Evolutionary conservation across 345 rosid species (phyloP).

Genomic region (Carallia brachiata): DNA sequence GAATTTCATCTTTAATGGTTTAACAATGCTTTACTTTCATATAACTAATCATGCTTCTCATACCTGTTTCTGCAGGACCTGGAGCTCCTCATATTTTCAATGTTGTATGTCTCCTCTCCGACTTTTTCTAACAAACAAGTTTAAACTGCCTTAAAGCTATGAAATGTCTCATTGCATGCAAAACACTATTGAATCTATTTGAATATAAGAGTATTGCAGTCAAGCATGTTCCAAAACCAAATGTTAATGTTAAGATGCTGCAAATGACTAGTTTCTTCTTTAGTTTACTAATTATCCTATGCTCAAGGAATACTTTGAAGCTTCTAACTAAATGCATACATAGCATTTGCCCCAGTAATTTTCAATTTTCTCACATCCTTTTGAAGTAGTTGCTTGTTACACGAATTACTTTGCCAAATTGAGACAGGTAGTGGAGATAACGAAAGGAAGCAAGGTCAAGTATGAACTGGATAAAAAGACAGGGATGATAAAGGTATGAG

Average conservation of each 20-base stretch:
- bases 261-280: not conserved
- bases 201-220: not conserved
- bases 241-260: not conserved
- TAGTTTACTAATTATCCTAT: not conserved
- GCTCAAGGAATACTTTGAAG: not conserved
- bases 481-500: conserved; percentile 76
- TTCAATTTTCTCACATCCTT: not conserved
- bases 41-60: conserved; percentile 20
- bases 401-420: not conserved
- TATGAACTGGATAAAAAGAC: conserved; percentile 97
- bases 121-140: not conserved
- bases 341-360: not conserved
- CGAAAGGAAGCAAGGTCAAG: conserved; percentile 97
- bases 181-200: not conserved
- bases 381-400: not conserved
- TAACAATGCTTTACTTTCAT: conserved; percentile 1
- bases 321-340: not conserved
- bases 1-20: not conserved
- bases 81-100: conserved; percentile 67
- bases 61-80: conserved; percentile 59
- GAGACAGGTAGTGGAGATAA: conserved; percentile 84
- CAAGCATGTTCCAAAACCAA: not conserved
- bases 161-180: too few species aligned
- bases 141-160: not conserved
- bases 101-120: conserved; percentile 25